Percentiles rank a stretch among this genome's conserved stretches.
phyloP scores from a whole-genome alignment of 2,329 filamentous ascomycete species.

The Curvularia sp. region DNA sequence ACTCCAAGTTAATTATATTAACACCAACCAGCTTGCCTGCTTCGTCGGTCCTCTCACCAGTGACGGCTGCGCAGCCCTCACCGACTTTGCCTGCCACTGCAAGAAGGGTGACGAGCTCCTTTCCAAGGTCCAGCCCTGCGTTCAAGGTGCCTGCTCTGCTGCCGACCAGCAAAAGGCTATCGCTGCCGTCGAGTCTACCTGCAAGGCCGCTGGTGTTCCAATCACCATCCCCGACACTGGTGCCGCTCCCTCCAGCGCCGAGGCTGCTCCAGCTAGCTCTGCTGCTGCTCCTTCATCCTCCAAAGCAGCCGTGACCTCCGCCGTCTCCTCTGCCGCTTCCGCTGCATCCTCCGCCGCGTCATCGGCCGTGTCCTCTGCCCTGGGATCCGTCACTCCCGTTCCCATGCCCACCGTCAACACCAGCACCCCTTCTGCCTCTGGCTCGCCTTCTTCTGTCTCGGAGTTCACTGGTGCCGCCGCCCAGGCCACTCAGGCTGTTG shows the following conservation, averaged over 20 bases:
- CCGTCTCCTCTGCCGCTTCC: constrained; percentile 16
- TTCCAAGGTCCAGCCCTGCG: constrained; percentile 55
- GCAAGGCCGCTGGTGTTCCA: constrained; percentile 40
- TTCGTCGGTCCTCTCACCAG: constrained; percentile 52
- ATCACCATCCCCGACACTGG: constrained; percentile 35
- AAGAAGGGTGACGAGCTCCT: constrained; percentile 52
- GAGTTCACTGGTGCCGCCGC: constrained; percentile 47
- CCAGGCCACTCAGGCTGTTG: constrained; percentile 43
- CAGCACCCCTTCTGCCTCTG: not conserved
- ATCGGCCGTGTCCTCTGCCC: constrained; percentile 2
- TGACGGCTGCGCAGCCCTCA: constrained; percentile 56
- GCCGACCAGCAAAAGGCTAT: constrained; percentile 48
- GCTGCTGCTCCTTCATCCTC: constrained; percentile 22
- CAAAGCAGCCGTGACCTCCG: constrained; percentile 19
- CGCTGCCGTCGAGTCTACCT: constrained; percentile 41
- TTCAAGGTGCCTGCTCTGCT: constrained; percentile 52
- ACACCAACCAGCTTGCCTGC: constrained; percentile 53
- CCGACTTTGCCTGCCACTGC: constrained; percentile 53
- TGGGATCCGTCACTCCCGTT: constrained; percentile 16
- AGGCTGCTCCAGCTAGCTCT: constrained; percentile 4
- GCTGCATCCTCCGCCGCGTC: not conserved
- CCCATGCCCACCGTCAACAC: constrained; percentile 14
- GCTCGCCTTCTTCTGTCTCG: constrained; percentile 18
- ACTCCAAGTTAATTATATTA: constrained; percentile 18
- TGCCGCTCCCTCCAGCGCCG: constrained; percentile 16